Base-by-base conservation (phyloP, 805 yeast genomes). In the Priceomyces medius region DNA sequence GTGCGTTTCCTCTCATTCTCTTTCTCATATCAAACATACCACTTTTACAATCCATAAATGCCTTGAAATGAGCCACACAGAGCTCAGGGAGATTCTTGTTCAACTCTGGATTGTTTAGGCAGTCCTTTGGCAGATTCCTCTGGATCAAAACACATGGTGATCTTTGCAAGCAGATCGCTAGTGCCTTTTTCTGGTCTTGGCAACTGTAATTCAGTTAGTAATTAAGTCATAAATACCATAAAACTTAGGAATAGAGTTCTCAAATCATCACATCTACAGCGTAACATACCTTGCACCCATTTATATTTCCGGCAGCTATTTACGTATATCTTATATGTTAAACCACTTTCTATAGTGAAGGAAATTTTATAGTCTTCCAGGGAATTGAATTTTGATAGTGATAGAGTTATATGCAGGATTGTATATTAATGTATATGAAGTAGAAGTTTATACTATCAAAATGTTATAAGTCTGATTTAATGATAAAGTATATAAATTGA, bases 141-240 rank as follows among this genome's bases (percentile, higher is more conserved):
- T 93, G 87, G 17, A 91, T 76, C 68, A 91, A 74, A 38, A 91
- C 99, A 63, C 99, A 91, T 12, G 98, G 98, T 4, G 97, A 89
- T 56, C 97, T 78, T 62, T 91, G 99, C 37, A 91, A 74, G 61
- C 99, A 91, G 16, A 91, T 82, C 7, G 98, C 98, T 43, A 93
- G 87, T n/a, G 95, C 96, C 53, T 80, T 88, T 56, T 90, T 80
- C 59, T 91, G 95, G 63, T 91, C 99, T 56, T 86, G 84, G 63
- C 99, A 91, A 73, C 96, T 89, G 31, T 6, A 20, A 26, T 26
- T 19, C 19, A 12, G 21, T 32, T 32, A 32, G 35, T 32, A 32
- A 5, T 12, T 7, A 16, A 19, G 35, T 32, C 20, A 17, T 9
- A 23, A 23, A 23, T 8, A 27, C 14, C 14, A 8, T 27, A 13